Percentiles rank a stretch among this genome's conserved stretches.
Conservation (phyloP, 176 grass and related monocot species). For the Carex littledalei region DNA sequence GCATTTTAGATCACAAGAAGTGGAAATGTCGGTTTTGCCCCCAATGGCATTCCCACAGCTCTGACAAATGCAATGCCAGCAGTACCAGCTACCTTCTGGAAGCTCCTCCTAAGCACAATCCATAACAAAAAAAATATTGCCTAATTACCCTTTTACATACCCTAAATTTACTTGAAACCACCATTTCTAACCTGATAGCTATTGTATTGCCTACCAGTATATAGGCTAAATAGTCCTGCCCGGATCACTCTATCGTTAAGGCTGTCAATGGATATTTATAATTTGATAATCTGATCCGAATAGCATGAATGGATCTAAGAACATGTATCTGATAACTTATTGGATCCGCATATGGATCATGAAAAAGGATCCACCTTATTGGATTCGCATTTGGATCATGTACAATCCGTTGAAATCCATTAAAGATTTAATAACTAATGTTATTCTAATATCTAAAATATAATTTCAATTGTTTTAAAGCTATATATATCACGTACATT, state of each 20-base stretch:
- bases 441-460: too few species aligned
- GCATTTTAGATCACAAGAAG: slow-evolving; percentile 54
- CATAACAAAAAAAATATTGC: not conserved
- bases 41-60: slow-evolving; percentile 55
- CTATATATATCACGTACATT: too few species aligned
- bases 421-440: too few species aligned
- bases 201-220: not conserved
- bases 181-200: not conserved
- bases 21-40: slow-evolving; percentile 38
- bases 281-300: too few species aligned
- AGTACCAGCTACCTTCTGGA: slow-evolving; percentile 93
- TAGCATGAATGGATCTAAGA: too few species aligned
- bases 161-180: not conserved
- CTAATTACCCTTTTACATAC: not conserved
- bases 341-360: too few species aligned
- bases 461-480: too few species aligned
- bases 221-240: not conserved
- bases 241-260: not conserved
- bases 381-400: too few species aligned
- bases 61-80: slow-evolving; percentile 61
- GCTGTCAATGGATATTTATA: too few species aligned
- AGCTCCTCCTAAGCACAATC: slow-evolving; percentile 46
- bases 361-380: too few species aligned
- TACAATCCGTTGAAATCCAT: too few species aligned
- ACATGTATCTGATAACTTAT: too few species aligned